A percentile compares a stretch with the other conserved stretches of the same genome.
Conservation (phyloP, 129 eudicot genomes). For the Ambrosia artemisiifolia region DNA sequence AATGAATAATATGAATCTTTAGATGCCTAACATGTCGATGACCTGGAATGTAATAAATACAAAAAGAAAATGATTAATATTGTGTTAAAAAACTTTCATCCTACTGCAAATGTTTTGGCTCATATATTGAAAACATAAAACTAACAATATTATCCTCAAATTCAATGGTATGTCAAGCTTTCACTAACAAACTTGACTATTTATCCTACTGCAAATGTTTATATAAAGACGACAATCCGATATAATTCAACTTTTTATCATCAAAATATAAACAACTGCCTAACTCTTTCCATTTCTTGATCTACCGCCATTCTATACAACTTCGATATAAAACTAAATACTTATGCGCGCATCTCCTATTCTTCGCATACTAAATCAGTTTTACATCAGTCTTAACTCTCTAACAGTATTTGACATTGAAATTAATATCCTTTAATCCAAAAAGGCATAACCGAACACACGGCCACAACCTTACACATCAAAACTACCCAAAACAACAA, state of each 20-base stretch:
- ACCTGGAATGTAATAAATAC: too few species aligned
- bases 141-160: background rate
- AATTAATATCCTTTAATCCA: background rate
- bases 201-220: background rate
- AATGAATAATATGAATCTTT: too few species aligned
- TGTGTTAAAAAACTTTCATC: too few species aligned
- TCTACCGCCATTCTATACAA: background rate
- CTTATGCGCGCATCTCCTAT: background rate
- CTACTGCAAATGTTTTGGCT: too few species aligned
- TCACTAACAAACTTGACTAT: background rate
- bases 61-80: too few species aligned
- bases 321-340: background rate
- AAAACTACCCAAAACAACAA: background rate
- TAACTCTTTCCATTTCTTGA: too few species aligned
- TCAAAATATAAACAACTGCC: too few species aligned
- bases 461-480: background rate
- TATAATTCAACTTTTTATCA: too few species aligned
- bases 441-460: constrained; percentile 1
- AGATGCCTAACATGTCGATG: too few species aligned
- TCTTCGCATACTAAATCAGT: background rate
- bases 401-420: background rate
- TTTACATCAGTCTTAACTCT: background rate
- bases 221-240: too few species aligned
- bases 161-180: background rate
- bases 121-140: background rate